Percentiles rank a stretch among this genome's conserved stretches.
Evolutionary conservation across 1,284 basidiomycete species (phyloP).

Genomic region (Tilletia indica): DNA sequence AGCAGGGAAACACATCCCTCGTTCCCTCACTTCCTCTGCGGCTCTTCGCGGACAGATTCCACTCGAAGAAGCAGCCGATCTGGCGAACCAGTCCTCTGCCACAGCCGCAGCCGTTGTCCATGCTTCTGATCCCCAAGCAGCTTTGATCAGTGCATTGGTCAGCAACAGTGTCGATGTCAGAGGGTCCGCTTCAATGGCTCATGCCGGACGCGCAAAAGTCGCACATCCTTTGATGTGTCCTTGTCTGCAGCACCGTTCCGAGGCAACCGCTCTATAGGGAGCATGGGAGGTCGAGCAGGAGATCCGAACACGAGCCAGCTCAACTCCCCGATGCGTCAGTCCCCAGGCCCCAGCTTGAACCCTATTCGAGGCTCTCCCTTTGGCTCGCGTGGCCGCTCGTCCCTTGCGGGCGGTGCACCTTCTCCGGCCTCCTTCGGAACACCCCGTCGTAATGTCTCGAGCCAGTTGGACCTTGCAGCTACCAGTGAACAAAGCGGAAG

Average conservation of each 20-base stretch:
- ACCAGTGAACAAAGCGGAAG: not conserved
- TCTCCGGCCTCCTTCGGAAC: conserved; percentile 1
- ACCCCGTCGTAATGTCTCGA: not conserved
- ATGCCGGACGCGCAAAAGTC: not conserved
- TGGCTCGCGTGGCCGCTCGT: not conserved
- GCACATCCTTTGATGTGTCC: not conserved
- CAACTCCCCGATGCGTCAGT: not conserved
- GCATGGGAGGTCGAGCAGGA: not conserved
- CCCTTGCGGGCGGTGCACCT: conserved; percentile 6
- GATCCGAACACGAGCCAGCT: not conserved
- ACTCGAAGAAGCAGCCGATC: not conserved
- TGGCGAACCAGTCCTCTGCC: not conserved
- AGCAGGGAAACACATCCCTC: not conserved
- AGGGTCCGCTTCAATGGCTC: not conserved
- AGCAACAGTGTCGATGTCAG: not conserved
- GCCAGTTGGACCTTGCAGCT: not conserved
- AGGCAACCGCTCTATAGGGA: not conserved
- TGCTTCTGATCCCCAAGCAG: conserved; percentile 2
- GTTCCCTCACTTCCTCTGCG: conserved; percentile 8
- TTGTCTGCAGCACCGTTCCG: not conserved
- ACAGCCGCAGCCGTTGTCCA: not conserved
- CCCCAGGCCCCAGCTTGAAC: not conserved
- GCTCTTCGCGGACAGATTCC: not conserved
- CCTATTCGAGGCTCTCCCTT: too few species aligned
- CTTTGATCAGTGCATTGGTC: not conserved